Base-by-base conservation (phyloP, 768 basidiomycete species). In the Ephemerocybe angulata region DNA sequence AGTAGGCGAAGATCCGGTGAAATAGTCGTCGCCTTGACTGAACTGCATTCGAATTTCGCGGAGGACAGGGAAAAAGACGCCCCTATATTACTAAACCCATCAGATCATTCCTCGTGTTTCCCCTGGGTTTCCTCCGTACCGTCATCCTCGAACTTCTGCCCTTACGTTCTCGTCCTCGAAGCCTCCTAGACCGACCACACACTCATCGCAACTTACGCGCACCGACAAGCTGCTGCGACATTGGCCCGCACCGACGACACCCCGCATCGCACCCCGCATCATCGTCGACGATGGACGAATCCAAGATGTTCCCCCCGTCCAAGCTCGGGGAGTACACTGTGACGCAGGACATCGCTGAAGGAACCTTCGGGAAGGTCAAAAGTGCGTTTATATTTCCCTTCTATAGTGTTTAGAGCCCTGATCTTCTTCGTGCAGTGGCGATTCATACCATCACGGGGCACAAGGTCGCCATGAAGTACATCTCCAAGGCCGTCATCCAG, bases 281-380 rank as follows among this genome's bases (percentile, higher is more conserved):
- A 24, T 52, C 58, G 37, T 58, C 58, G 60, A 48, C 61, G 57
- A 74, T 74, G 72, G 66, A 50, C 52, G 60, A 61, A 61, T 62
- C 53, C 58, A 65, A 24, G 55, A 59, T 50, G 59, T 82, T 76
- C 63, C 74, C 87, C 12, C 76, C 86, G 10, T 83, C 86, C 15
- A 87, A 87, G 74, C 84, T 97, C 29, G 94, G 96, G 42, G 90
- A 95, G 75, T 98, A 98, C 72, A 88, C 83, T 38, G 84, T 98
- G 55, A 82, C 87, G 52, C 72, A 83, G 54, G 93, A 95, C 60
- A 88, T 98, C 56, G 96, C 95, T 19, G 93, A 95, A 60, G 97
- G 97, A 3, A 96, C 93, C 11, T 99, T 98, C 75, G 97, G 96
- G 53, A 98, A 97, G 74, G 97, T 99, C 68, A 98, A 98, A 80